Percentiles rank a stretch among this genome's conserved stretches.
These are phyloP conservation scores for Pleurotus citrinopileatus DNA, from an alignment of 768 basidiomycete genomes.

Conservation along the genomic window DNA sequence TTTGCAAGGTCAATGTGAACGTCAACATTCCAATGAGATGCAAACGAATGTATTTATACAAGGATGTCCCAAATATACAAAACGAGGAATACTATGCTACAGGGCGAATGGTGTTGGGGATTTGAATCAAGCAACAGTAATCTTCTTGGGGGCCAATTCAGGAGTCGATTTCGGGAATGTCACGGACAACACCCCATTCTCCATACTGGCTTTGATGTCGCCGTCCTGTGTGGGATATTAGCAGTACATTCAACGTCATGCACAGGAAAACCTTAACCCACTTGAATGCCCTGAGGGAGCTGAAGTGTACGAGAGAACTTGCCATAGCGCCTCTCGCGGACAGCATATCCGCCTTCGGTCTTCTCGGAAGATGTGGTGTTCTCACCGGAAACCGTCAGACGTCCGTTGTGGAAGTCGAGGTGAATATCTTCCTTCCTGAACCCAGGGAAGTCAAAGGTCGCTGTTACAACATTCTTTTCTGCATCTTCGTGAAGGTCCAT, in stretches of 20 bases:
- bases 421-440: conserved; percentile 49
- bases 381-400: conserved; percentile 54
- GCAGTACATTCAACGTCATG: no score
- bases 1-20: no score
- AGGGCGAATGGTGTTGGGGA: no score
- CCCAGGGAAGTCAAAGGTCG: conserved; percentile 62
- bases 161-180: conserved; percentile 44
- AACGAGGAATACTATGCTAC: no score
- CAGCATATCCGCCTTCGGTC: conserved; percentile 37
- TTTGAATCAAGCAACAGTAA: conserved; percentile 28
- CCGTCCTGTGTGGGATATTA: no score
- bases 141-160: conserved; percentile 41
- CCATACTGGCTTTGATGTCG: conserved; percentile 40
- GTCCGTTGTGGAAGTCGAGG: conserved; percentile 50
- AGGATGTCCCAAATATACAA: no score
- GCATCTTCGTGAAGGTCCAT: conserved; percentile 56
- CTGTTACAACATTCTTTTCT: conserved; percentile 48
- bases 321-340: conserved; percentile 52
- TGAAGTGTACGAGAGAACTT: conserved; percentile 44
- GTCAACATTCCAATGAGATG: no score
- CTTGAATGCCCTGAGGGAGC: conserved; percentile 54
- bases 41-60: no score
- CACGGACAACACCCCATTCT: conserved; percentile 43
- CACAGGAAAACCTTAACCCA: conserved; percentile 15
- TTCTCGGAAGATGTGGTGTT: conserved; percentile 29